A percentile compares a stretch with the other conserved stretches of the same genome.
Evolutionary conservation across 2,329 filamentous ascomycete species (phyloP).

Genomic region (Grosmannia penicillata): DNA sequence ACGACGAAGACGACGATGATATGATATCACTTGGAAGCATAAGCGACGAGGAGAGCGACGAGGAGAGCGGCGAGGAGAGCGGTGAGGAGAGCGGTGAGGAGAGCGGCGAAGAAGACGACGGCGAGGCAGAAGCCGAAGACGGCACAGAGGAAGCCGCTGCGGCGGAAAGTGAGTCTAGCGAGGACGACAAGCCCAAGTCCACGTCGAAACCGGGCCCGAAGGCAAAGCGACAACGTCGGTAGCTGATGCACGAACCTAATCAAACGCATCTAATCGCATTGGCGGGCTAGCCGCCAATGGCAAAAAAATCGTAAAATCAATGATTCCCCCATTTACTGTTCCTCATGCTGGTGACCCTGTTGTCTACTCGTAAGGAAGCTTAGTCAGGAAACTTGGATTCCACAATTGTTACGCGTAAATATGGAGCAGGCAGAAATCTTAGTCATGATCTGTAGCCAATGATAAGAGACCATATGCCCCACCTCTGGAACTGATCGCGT

Average conservation of each 20-base stretch:
- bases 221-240: neutral
- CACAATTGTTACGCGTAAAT: too few relatives aligned
- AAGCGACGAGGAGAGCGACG: conserved; percentile 9
- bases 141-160: neutral
- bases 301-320: conserved; percentile 2
- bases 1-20: conserved; percentile 7
- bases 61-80: conserved; percentile 6
- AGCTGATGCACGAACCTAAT: conserved; percentile 1
- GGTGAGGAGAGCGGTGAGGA: neutral
- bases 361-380: too few relatives aligned
- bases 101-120: neutral
- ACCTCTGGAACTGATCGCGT: too few relatives aligned
- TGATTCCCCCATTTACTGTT: too few relatives aligned
- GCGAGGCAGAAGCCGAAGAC: neutral
- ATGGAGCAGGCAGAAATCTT: too few relatives aligned
- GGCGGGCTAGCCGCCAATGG: neutral
- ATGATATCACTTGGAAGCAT: conserved; percentile 11
- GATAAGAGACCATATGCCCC: too few relatives aligned
- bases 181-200: neutral
- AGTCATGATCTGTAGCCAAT: too few relatives aligned
- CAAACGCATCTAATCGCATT: neutral
- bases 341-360: too few relatives aligned
- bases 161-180: neutral
- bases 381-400: too few relatives aligned
- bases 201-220: neutral